These are phyloP conservation scores for Acephala macrosclerotiorum DNA, from an alignment of 2,329 filamentous ascomycete genomes.

Conservation along the genomic window DNA sequence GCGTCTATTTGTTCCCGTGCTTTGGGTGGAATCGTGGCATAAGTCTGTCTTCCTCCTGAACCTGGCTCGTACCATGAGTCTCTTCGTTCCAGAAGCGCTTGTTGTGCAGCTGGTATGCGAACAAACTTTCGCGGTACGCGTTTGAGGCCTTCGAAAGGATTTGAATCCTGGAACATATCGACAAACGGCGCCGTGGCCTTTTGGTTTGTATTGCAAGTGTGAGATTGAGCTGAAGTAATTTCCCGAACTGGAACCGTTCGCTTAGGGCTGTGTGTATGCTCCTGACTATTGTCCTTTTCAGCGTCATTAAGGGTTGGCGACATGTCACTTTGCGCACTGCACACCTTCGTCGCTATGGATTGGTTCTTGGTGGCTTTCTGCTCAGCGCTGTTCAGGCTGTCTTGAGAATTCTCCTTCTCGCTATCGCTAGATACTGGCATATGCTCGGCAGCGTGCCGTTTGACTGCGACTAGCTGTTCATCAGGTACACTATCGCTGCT, in stretches of 20 bases:
- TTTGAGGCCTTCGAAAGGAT: slow-evolving; percentile 37
- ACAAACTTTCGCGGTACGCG: slow-evolving; percentile 51
- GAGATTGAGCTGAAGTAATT: slow-evolving; percentile 16
- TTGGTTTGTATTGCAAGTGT: slow-evolving; percentile 3
- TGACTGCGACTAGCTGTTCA: slow-evolving; percentile 7
- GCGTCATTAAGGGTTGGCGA: slow-evolving; percentile 18
- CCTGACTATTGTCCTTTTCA: slow-evolving; percentile 37
- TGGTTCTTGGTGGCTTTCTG: not conserved
- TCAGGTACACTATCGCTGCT: not conserved
- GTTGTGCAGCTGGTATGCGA: slow-evolving; percentile 57
- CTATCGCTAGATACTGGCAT: not conserved
- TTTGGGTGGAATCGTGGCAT: slow-evolving; percentile 44
- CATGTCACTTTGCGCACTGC: no score
- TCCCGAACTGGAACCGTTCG: not conserved
- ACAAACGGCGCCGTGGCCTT: slow-evolving; percentile 4
- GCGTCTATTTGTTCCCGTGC: slow-evolving; percentile 35
- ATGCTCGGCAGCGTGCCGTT: not conserved
- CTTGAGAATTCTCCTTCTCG: not conserved
- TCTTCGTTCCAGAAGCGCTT: slow-evolving; percentile 52
- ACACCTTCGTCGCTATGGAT: no score
- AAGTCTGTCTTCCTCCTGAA: not conserved
- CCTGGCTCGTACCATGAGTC: slow-evolving; percentile 48
- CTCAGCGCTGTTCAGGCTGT: not conserved
- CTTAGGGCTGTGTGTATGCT: slow-evolving; percentile 10
- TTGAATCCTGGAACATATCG: slow-evolving; percentile 33